These are phyloP conservation scores for Neurospora crassa DNA, from an alignment of 2,329 filamentous ascomycete genomes.

Conservation along the genomic window DNA sequence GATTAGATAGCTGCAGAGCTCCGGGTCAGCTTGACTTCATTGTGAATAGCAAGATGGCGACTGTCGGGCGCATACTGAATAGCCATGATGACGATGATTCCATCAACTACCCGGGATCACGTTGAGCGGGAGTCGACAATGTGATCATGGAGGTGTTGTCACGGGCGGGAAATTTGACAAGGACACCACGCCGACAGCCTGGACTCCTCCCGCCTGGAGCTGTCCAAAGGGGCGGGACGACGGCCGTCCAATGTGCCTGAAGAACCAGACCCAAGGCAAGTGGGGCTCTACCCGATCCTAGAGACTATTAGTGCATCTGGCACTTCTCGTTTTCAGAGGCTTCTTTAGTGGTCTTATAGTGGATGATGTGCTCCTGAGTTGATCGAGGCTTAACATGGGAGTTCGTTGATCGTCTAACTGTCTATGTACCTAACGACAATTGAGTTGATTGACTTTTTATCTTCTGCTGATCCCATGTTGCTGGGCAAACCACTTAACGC, in stretches of 20 bases:
- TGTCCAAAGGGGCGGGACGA: not conserved
- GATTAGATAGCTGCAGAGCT: slow-evolving; percentile 72
- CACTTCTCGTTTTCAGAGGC: not conserved
- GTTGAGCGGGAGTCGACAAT: not conserved
- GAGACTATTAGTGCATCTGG: not conserved
- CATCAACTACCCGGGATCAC: not conserved
- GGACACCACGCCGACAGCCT: not conserved
- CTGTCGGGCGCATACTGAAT: slow-evolving; percentile 35
- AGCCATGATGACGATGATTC: slow-evolving; percentile 30
- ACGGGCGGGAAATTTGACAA: not conserved
- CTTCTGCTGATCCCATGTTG: not conserved
- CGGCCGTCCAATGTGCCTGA: not conserved
- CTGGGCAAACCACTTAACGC: not conserved
- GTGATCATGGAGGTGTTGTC: not conserved
- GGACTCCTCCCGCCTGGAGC: not conserved
- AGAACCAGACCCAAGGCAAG: not conserved
- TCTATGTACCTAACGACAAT: not conserved
- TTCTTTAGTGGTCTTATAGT: not conserved
- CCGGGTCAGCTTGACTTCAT: slow-evolving; percentile 18
- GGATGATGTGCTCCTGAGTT: not conserved
- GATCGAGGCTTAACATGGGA: not conserved
- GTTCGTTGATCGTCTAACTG: too few relatives aligned
- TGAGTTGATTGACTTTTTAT: not conserved
- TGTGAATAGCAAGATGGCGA: not conserved
- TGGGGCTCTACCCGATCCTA: not conserved